These are phyloP conservation scores for Penicillium sp. DNA, from an alignment of 2,329 filamentous ascomycete species.

Conservation along the genomic window DNA sequence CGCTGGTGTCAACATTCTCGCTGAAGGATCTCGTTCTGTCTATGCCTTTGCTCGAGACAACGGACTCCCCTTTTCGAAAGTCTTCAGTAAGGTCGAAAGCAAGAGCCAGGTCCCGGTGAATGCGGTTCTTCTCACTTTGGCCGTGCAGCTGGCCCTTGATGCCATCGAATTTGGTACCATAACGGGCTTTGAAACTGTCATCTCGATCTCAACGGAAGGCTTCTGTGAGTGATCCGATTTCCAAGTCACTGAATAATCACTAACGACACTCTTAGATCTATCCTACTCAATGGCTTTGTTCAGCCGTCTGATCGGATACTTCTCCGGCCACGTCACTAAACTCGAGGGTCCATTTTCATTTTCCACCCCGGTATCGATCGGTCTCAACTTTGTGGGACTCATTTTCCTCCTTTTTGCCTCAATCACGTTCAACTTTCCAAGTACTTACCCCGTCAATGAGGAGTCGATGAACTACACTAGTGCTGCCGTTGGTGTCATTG, in stretches of 20 bases:
- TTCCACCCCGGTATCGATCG: constrained; percentile 47
- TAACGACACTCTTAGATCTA: constrained; percentile 42
- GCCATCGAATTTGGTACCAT: constrained; percentile 58
- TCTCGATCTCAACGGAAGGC: constrained; percentile 59
- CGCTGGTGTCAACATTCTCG: constrained; percentile 49
- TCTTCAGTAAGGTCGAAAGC: constrained; percentile 50
- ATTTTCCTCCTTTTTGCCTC: constrained; percentile 56
- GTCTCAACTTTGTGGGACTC: constrained; percentile 53
- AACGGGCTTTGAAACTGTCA: constrained; percentile 59
- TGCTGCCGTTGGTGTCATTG: constrained; percentile 58
- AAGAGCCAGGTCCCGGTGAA: constrained; percentile 53
- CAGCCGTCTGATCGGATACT: constrained; percentile 51
- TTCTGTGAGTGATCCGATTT: constrained; percentile 48
- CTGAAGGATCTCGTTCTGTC: constrained; percentile 50
- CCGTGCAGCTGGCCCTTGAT: constrained; percentile 56
- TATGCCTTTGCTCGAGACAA: constrained; percentile 53
- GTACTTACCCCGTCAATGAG: constrained; percentile 51
- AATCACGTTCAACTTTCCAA: constrained; percentile 60
- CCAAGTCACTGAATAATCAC: neutral
- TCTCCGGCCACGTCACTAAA: constrained; percentile 42
- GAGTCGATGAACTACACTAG: constrained; percentile 62
- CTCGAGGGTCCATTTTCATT: constrained; percentile 44
- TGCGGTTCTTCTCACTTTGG: constrained; percentile 50
- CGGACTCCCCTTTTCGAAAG: constrained; percentile 54
- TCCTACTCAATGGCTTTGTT: constrained; percentile 60